These are phyloP conservation scores for Phytomonas sp. DNA, from an alignment of 208 protist genomes.

Conservation along the genomic window DNA sequence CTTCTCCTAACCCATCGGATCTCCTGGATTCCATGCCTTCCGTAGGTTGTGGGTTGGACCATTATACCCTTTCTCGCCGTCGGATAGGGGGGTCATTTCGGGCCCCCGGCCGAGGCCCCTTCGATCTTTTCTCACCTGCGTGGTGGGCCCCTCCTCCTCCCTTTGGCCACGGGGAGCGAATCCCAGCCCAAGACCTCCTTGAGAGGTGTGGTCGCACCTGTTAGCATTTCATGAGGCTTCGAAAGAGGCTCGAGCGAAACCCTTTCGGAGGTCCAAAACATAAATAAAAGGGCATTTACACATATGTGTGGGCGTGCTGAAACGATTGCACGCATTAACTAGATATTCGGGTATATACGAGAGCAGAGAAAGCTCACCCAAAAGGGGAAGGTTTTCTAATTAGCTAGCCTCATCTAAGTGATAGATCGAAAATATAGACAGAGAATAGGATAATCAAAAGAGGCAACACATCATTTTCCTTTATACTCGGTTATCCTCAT, in stretches of 20 bases:
- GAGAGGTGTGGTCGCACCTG: neutral
- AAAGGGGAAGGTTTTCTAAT: neutral
- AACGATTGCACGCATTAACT: neutral
- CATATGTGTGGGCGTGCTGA: neutral
- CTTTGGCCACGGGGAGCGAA: neutral
- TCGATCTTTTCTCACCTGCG: neutral
- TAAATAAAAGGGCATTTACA: neutral
- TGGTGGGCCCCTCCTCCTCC: neutral
- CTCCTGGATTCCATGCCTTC: neutral
- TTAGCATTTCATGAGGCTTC: neutral
- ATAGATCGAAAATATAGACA: slow-evolving; percentile 8
- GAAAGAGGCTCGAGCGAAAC: neutral
- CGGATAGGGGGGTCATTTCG: neutral
- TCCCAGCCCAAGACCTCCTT: neutral
- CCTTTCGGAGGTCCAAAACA: neutral
- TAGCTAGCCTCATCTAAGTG: neutral
- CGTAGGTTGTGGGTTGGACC: neutral
- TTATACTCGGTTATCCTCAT: neutral
- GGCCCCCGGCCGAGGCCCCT: too few relatives aligned
- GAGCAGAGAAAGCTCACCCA: neutral
- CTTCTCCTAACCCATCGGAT: neutral
- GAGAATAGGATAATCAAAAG: neutral
- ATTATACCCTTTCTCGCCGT: neutral
- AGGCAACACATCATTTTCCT: neutral
- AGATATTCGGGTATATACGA: neutral